A percentile compares a stretch with the other conserved stretches of the same genome.
Evolutionary conservation across 768 basidiomycete species (phyloP).

Genomic region (Astraeus odoratus): DNA sequence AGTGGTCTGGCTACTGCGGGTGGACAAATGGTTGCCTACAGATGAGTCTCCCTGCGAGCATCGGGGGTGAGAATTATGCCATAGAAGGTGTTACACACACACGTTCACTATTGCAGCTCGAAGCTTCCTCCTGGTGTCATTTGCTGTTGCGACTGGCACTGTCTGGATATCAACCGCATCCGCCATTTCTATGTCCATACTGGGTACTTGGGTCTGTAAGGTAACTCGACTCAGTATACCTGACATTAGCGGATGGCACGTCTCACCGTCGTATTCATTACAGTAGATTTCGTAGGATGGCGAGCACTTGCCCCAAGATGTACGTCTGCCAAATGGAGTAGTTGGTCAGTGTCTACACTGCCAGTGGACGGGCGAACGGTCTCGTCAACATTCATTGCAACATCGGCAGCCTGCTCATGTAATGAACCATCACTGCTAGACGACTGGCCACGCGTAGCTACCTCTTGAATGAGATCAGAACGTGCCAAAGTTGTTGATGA

Average conservation of each 20-base stretch:
- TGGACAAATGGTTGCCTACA: background rate
- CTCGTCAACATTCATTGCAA: background rate
- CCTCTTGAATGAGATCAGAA: background rate
- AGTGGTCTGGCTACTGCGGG: background rate
- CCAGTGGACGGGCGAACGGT: background rate
- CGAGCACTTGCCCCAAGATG: conserved; percentile 11
- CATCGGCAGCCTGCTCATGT: background rate
- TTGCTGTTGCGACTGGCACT: too few relatives aligned
- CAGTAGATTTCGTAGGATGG: too few relatives aligned
- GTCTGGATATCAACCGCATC: background rate
- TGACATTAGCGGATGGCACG: background rate
- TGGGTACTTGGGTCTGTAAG: background rate
- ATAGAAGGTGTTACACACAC: too few relatives aligned
- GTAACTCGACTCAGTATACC: background rate
- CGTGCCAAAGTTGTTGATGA: background rate
- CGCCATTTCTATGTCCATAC: background rate
- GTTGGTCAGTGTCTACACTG: conserved; percentile 12
- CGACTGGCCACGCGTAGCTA: background rate
- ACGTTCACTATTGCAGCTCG: background rate
- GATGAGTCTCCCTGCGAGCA: background rate
- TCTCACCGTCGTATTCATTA: too few relatives aligned
- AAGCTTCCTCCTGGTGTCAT: background rate
- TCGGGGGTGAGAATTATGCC: background rate
- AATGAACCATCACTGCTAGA: background rate
- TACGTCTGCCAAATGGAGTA: conserved; percentile 20